Evolutionary conservation across 441 rosid species (phyloP), one percentile per base, ranked within the genome.

Genomic region (Geranium incanum): DNA sequence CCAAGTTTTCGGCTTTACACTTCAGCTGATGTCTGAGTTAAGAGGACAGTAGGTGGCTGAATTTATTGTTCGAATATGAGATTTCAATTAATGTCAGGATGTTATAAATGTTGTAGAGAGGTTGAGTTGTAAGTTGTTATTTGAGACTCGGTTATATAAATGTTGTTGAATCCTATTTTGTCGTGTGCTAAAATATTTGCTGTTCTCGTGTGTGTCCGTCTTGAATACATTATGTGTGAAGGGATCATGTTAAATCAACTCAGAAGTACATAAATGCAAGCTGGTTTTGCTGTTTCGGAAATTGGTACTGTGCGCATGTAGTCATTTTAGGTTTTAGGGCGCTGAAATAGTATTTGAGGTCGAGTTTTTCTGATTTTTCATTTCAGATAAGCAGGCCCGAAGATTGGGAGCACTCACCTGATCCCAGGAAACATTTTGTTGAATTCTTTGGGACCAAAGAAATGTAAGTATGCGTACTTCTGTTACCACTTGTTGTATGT

Each of bases 381-480:
- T 85, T 87, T 76, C 92, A 93, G 98, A 81, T 96, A 71, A 81
- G 97, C 79, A 85, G 80, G 71, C 96, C 97, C 74, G 96, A 96
- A 82, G 97, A 93, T 66, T 93, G 92, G 93, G 78, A 90, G 57
- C 82, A 76, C 75, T 81, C 71, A 18, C 87, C 89, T 66, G 98
- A 96, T 75, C 88, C 97, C 66, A 93, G 85, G 86, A 96, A 93
- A 79, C 80, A 86, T 76, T 93, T 96, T 82, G 98, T 96, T 72
- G 83, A 85, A 57, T 96, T 93, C 85, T 96, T 91, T 76, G 97
- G 99, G 79, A 93, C 99, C n/a, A 76, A 89, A 79, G 98, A 95
- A 85, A 93, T 96, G 98, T 96, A 81, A 88, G 98, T 86, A 59
- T 21, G 62, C 52, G 68, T 68, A 9, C 3, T 57, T 43, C 55